Evolutionary conservation across 164 flowering plant genomes (phyloP).

Genomic region (Chimonanthus praecox): DNA sequence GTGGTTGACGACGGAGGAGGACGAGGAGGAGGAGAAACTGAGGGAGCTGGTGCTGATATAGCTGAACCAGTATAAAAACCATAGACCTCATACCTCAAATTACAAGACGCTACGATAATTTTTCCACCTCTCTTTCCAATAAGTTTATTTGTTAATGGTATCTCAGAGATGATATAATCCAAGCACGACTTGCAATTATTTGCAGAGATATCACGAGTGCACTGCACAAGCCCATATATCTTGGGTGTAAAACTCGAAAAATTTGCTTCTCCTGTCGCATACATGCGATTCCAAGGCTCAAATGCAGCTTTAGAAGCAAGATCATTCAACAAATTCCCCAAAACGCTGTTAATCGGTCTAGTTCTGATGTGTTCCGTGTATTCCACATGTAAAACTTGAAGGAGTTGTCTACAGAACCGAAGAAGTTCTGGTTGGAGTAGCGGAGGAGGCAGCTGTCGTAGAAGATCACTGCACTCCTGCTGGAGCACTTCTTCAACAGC

Average conservation of each 20-base stretch:
- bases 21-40: neutral
- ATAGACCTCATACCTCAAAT: slow-evolving; percentile 32
- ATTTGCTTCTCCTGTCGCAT: slow-evolving; percentile 15
- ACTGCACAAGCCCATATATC: slow-evolving; percentile 40
- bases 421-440: slow-evolving; percentile 20
- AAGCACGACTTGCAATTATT: slow-evolving; percentile 26
- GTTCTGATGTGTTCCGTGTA: slow-evolving; percentile 11
- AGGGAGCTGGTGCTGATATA: neutral
- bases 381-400: neutral
- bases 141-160: slow-evolving; percentile 1
- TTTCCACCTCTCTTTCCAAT: slow-evolving; percentile 26
- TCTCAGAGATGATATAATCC: neutral
- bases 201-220: slow-evolving; percentile 25
- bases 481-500: neutral
- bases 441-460: slow-evolving; percentile 31
- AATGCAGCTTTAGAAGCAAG: slow-evolving; percentile 19
- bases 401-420: neutral
- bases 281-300: slow-evolving; percentile 10
- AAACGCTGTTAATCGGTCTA: slow-evolving; percentile 6
- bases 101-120: slow-evolving; percentile 25
- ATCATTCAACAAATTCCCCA: slow-evolving; percentile 10
- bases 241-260: neutral
- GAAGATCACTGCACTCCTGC: slow-evolving; percentile 24
- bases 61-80: slow-evolving; percentile 9
- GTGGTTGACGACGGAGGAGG: too few species aligned